phyloP scores from a whole-genome alignment of 225 moss, liverwort and hornwort species.

The Physcomitrium patens region DNA sequence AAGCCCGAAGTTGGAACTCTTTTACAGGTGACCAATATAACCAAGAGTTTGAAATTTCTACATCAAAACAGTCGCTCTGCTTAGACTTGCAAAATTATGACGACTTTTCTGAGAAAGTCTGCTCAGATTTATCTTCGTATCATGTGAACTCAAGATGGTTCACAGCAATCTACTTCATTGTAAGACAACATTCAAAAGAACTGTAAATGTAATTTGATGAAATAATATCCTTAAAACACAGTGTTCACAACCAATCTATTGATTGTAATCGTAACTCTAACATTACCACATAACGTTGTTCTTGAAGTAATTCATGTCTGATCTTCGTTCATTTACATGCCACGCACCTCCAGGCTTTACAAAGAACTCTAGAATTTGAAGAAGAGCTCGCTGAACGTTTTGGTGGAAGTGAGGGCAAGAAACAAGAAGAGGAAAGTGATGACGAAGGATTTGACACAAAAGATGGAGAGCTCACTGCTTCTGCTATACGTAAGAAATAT shows the following conservation, averaged over 20 bases:
- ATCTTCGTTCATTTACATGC: constrained; percentile 9
- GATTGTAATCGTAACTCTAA: background rate
- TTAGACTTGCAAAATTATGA: background rate
- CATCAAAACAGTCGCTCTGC: constrained; percentile 6
- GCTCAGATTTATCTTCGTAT: constrained; percentile 16
- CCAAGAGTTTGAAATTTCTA: constrained; percentile 11
- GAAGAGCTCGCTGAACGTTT: constrained; percentile 97
- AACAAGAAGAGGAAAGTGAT: constrained; percentile 84
- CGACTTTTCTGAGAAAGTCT: constrained; percentile 19
- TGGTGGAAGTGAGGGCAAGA: constrained; percentile 82
- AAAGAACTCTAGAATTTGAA: constrained; percentile 97
- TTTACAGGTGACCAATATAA: constrained; percentile 67
- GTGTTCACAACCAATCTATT: background rate
- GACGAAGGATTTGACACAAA: constrained; percentile 77
- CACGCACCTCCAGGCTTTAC: constrained; percentile 66
- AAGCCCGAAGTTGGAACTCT: constrained; percentile 97
- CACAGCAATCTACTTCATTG: constrained; percentile 4
- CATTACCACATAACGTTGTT: constrained; percentile 14
- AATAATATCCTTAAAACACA: background rate
- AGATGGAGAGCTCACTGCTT: constrained; percentile 91
- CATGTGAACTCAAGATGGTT: constrained; percentile 17
- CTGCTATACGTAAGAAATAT: constrained; percentile 93
- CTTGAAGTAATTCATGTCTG: constrained; percentile 11
- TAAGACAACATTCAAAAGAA: constrained; percentile 1
- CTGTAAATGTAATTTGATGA: background rate